These are phyloP conservation scores for Holtermannia corniformis DNA, from an alignment of 768 basidiomycete species.

Conservation along the genomic window DNA sequence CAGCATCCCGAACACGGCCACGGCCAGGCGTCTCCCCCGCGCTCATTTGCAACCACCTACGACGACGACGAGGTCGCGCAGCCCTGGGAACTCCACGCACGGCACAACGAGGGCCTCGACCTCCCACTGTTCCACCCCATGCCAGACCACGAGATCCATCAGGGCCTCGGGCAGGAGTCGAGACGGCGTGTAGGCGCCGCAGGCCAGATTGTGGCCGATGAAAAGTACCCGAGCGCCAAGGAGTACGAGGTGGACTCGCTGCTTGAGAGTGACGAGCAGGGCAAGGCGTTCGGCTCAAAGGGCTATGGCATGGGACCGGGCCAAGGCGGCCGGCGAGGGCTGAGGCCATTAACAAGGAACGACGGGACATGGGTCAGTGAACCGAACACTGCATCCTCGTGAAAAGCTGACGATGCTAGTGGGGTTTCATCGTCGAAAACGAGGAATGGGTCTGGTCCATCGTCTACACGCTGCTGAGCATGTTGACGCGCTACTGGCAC, in stretches of 20 bases:
- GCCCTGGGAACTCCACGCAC: constrained; percentile 27
- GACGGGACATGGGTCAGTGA: constrained; percentile 27
- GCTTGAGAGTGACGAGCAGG: constrained; percentile 17
- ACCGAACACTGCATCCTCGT: neutral
- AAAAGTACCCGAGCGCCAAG: constrained; percentile 11
- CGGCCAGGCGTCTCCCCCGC: neutral
- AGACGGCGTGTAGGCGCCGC: constrained; percentile 15
- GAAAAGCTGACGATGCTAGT: constrained; percentile 8
- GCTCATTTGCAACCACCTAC: neutral
- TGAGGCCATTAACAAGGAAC: constrained; percentile 31
- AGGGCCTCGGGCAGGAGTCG: constrained; percentile 11
- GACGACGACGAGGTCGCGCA: constrained; percentile 20
- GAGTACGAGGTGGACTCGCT: constrained; percentile 3
- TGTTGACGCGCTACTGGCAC: constrained; percentile 88
- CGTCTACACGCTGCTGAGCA: constrained; percentile 83
- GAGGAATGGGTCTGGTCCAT: constrained; percentile 43
- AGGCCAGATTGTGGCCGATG: neutral
- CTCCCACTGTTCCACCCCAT: constrained; percentile 21
- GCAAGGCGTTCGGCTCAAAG: constrained; percentile 36
- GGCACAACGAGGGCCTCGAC: constrained; percentile 8
- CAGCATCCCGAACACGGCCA: neutral
- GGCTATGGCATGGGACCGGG: constrained; percentile 37
- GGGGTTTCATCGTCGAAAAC: constrained; percentile 34
- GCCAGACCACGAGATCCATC: constrained; percentile 1
- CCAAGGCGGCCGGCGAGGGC: constrained; percentile 34